Evolutionary conservation across 2,329 filamentous ascomycete species (phyloP), one percentile per base, ranked within the genome.

Genomic region (Colletotrichum somersetense): DNA sequence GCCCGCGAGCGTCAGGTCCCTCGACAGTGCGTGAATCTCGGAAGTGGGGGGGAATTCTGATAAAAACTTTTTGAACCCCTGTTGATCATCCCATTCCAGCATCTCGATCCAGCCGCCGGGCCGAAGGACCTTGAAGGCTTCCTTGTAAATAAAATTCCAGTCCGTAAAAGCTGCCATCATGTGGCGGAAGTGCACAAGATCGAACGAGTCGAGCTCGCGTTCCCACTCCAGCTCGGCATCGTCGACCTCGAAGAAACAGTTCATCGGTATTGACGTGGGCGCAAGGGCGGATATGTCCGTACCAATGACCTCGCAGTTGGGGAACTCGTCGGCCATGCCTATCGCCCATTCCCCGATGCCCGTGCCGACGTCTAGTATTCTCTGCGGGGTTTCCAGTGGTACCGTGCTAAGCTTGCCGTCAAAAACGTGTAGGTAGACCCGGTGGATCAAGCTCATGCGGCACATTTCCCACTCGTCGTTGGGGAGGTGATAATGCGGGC

Each of bases 401-500:
- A 83, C 83, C n/a, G 82, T 81, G 30, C 82, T 86, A 44, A 85
- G 77, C 70, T 85, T 81, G 71, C 82, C 83, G 44, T 84, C 81
- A 62, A 87, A 83, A 20, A 85, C 80, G 66, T 86, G 85, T 7
- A 91, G 80, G 76, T 89, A 91, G 58, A 91, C 87, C 77, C 91
- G 89, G 74, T 92, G 89, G 50, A 89, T 82, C 64, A 92, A 83
- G 70, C 88, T 86, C 62, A 91, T 79, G 53, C 91, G 88, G 57
- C 89, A 88, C 78, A 91, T 89, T 77, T 92, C 91, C 57, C 85
- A 81, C 57, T 91, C 88, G 76, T 92, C 91, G 78, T 91, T 91
- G 18, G 91, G 91, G 85, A 92, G 90, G 78, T 85, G 89, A 76
- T 91, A 92, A 35, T 71, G 67, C 44, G 85, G 84, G 44, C 87